Evolutionary conservation across 352 stramenopile species (phyloP), one percentile per base, ranked within the genome.

Genomic region (Phytopythium mirpurense): DNA sequence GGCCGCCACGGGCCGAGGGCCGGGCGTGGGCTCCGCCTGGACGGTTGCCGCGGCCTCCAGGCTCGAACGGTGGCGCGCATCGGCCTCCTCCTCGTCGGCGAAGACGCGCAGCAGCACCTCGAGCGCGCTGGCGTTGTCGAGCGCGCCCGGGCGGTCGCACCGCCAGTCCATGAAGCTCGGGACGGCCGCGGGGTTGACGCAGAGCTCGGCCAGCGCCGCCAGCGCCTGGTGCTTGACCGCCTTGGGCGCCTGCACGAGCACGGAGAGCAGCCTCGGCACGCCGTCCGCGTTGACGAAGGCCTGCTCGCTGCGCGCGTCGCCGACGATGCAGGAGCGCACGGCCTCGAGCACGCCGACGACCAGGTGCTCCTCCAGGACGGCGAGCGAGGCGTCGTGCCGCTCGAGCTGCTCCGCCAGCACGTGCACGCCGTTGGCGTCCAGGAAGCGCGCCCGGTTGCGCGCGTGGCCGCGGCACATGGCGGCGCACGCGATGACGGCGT

Each of bases 91-190:
- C 63, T 90, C 81, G 6, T 77, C 48, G 0, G 78, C 68, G 46
- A 87, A 92, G 41, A 88, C 68, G n/a, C 73, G 65, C 49, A 92
- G 60, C 9, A 92, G 44, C n/a, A 89, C 48, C 45, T 90, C 65
- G 24, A 63, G 78, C 0, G 81, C 81, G 2, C 66, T 77, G 3
- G 59, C 61, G 42, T 90, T 81, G 51, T 77, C 74, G 45, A 74
- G 74, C 2, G 63, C 65, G 5, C 79, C 74, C 5, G 59, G 69
- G 5, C 65, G 54, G 19, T 79, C 70, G 45, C 75, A 80, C 7
- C 76, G 59, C 79, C 82, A 93, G 19, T 59, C 61, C 21, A 74
- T 48, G 55, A 78, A 93, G 14, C 74, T 89, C 24, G 76, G 78
- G 16, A 88, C 78, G 12, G 81, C 76, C 15, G 73, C 76, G n/a